Conservation (phyloP, 2,329 filamentous ascomycete genomes). For the Fusarium solani-melongenae region DNA sequence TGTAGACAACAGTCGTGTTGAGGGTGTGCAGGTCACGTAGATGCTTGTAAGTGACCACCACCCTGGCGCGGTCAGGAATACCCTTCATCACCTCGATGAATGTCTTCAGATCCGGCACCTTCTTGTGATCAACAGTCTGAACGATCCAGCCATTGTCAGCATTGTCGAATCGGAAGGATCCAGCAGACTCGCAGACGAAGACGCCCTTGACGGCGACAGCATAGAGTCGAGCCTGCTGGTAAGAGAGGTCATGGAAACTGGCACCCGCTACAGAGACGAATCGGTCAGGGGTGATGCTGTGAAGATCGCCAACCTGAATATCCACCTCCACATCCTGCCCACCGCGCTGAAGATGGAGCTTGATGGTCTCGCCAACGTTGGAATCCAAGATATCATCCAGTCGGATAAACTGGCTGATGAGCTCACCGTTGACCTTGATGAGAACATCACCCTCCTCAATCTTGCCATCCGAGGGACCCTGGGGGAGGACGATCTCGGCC, state of each 20-base stretch:
- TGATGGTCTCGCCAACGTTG: constrained; percentile 82
- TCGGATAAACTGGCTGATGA: constrained; percentile 91
- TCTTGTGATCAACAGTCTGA: constrained; percentile 90
- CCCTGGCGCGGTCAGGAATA: constrained; percentile 84
- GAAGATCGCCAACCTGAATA: constrained; percentile 87
- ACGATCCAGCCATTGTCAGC: constrained; percentile 94
- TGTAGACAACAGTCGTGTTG: constrained; percentile 90
- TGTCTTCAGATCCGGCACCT: constrained; percentile 85
- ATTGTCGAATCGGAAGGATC: constrained; percentile 94
- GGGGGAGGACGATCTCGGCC: constrained; percentile 91
- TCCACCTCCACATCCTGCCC: constrained; percentile 89
- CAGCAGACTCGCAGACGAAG: constrained; percentile 93
- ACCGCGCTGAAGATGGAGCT: constrained; percentile 86
- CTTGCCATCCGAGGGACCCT: constrained; percentile 87
- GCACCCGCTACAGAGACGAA: constrained; percentile 95
- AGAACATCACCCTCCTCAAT: constrained; percentile 95
- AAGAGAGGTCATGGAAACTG: constrained; percentile 95
- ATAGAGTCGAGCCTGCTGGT: constrained; percentile 96
- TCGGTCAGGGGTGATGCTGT: constrained; percentile 93
- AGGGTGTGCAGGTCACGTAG: constrained; percentile 93
- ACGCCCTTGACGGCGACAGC: constrained; percentile 93
- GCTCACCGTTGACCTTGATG: constrained; percentile 90
- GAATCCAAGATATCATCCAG: constrained; percentile 93
- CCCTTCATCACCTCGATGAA: constrained; percentile 92
- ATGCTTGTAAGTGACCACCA: constrained; percentile 96